Conservation (phyloP, 2,329 filamentous ascomycete species). For the Leptoxyphium fumago region DNA sequence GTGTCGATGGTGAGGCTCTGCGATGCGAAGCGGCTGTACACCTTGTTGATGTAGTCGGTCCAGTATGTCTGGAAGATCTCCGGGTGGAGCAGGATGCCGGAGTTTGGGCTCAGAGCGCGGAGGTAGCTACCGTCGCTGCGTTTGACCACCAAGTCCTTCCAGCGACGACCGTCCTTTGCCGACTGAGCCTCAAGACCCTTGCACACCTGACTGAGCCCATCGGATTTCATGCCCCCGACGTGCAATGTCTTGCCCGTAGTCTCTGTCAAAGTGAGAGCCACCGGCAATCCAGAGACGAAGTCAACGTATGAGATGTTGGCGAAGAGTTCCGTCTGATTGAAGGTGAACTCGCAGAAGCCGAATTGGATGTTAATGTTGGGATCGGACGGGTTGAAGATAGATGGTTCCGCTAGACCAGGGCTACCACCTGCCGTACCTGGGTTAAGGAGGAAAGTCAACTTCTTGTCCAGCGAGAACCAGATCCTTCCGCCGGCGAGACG, state of each 20-base stretch:
- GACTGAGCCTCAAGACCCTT: slow-evolving; percentile 41
- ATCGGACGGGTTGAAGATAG: slow-evolving; percentile 24
- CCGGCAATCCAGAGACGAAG: slow-evolving; percentile 24
- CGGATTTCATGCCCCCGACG: slow-evolving; percentile 44
- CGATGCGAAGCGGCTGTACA: slow-evolving; percentile 33
- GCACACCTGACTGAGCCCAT: slow-evolving; percentile 44
- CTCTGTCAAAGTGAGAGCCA: slow-evolving; percentile 25
- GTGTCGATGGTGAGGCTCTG: slow-evolving; percentile 46
- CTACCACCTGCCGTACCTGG: slow-evolving; percentile 19
- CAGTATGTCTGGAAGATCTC: slow-evolving; percentile 38
- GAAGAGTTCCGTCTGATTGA: slow-evolving; percentile 31
- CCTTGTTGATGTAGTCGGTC: slow-evolving; percentile 35
- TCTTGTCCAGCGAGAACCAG: slow-evolving; percentile 27
- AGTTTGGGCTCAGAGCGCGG: slow-evolving; percentile 30
- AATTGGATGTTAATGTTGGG: slow-evolving; percentile 32
- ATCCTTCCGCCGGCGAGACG: slow-evolving; percentile 26
- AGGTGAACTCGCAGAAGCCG: slow-evolving; percentile 34
- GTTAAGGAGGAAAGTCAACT: slow-evolving; percentile 21
- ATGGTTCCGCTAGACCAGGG: slow-evolving; percentile 21
- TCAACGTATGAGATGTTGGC: slow-evolving; percentile 29
- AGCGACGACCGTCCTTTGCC: slow-evolving; percentile 40
- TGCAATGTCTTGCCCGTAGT: slow-evolving; percentile 23
- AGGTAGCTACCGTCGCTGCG: slow-evolving; percentile 22
- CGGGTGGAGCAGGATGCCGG: slow-evolving; percentile 30
- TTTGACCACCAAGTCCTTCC: slow-evolving; percentile 44